A percentile compares a stretch with the other conserved stretches of the same genome.
phyloP scores from a whole-genome alignment of 495 filamentous ascomycete species.

The Neurospora terricola region DNA sequence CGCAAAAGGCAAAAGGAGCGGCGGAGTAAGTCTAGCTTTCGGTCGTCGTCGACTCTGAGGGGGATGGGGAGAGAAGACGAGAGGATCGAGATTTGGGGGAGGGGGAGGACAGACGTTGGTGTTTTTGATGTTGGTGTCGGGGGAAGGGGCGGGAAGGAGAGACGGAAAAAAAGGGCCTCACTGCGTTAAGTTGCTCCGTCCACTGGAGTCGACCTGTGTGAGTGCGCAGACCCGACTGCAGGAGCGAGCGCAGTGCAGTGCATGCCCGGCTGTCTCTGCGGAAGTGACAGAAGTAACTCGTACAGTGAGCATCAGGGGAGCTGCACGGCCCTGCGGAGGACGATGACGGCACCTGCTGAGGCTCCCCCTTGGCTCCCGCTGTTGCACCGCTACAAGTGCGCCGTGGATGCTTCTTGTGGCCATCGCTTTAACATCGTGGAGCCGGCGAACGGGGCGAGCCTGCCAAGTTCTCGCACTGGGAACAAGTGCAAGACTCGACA shows the following conservation, averaged over 20 bases:
- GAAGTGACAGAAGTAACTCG: neutral
- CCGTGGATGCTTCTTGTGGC: neutral
- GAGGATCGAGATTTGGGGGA: neutral
- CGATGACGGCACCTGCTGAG: neutral
- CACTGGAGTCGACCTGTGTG: neutral
- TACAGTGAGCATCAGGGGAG: neutral
- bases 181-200: neutral
- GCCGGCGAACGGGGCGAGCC: neutral
- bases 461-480: neutral
- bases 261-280: neutral
- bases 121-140: conserved; percentile 1
- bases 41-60: neutral
- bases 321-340: neutral
- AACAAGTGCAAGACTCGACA: neutral
- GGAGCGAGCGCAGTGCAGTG: neutral
- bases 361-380: neutral
- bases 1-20: conserved; percentile 28
- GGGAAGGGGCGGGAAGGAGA: conserved; percentile 4
- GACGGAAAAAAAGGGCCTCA: neutral
- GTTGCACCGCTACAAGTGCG: neutral
- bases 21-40: conserved; percentile 42
- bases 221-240: neutral
- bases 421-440: neutral
- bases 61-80: neutral
- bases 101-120: neutral